Conservation (phyloP, 768 basidiomycete species). For the Postia placenta region DNA sequence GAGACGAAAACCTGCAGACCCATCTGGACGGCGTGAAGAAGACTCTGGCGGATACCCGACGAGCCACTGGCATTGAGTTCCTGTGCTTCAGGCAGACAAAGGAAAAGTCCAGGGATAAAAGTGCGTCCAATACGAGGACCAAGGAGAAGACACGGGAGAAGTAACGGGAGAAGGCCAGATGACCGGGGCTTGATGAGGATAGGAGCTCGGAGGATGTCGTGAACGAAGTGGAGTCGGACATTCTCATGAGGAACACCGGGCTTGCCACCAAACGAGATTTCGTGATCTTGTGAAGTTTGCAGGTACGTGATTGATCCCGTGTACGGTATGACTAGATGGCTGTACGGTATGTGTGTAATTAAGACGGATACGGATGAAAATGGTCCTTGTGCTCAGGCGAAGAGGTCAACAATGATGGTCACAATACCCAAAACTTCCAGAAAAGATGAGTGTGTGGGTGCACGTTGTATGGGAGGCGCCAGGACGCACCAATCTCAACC, state of each 20-base stretch:
- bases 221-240: not conserved
- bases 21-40: constrained; percentile 90
- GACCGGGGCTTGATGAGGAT: not conserved
- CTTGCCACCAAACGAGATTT: too few relatives aligned
- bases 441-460: constrained; percentile 11
- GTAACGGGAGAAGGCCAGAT: constrained; percentile 1
- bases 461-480: not conserved
- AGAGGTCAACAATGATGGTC: constrained; percentile 83
- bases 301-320: too few relatives aligned
- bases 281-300: too few relatives aligned
- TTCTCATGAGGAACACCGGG: too few relatives aligned
- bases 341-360: too few relatives aligned
- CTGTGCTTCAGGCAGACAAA: constrained; percentile 85
- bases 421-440: constrained; percentile 78
- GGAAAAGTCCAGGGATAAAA: constrained; percentile 24
- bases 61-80: constrained; percentile 92
- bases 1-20: constrained; percentile 79
- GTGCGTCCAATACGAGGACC: not conserved
- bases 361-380: too few relatives aligned
- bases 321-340: too few relatives aligned
- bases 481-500: constrained; percentile 68
- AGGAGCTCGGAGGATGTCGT: not conserved
- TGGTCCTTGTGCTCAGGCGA: too few relatives aligned
- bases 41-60: constrained; percentile 79
- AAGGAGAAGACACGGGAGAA: constrained; percentile 8